phyloP scores from a whole-genome alignment of 495 filamentous ascomycete species.

The Talaromyces adpressus region DNA sequence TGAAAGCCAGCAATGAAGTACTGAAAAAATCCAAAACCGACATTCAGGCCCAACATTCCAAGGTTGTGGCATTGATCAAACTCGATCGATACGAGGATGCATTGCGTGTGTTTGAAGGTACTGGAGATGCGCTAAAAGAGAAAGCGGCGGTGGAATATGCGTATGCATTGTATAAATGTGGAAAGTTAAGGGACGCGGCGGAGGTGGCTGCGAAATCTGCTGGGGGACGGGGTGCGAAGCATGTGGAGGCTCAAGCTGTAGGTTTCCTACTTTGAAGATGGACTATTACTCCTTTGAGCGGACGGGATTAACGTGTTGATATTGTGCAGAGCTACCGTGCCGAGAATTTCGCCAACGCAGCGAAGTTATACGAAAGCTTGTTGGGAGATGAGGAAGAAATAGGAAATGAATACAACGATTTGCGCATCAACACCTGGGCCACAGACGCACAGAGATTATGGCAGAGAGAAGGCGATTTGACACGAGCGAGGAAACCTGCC shows the following conservation, averaged over 20 bases:
- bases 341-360: conserved; percentile 72
- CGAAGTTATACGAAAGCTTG: conserved; percentile 61
- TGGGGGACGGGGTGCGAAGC: conserved; percentile 56
- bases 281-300: neutral
- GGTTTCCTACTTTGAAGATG: conserved; percentile 15
- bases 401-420: conserved; percentile 71
- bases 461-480: conserved; percentile 53
- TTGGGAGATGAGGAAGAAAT: conserved; percentile 35
- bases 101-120: conserved; percentile 65
- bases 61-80: conserved; percentile 80
- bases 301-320: neutral
- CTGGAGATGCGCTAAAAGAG: conserved; percentile 59
- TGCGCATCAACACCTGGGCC: conserved; percentile 78
- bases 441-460: conserved; percentile 82
- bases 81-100: conserved; percentile 93
- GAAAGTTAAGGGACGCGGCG: conserved; percentile 64
- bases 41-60: conserved; percentile 63
- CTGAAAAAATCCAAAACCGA: conserved; percentile 59
- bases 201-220: conserved; percentile 44
- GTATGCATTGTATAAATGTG: conserved; percentile 87
- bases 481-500: conserved; percentile 47
- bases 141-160: conserved; percentile 70
- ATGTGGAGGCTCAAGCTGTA: conserved; percentile 85
- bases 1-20: conserved; percentile 62
- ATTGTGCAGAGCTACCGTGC: conserved; percentile 61